Percentiles rank a stretch among this genome's conserved stretches.
phyloP scores from a whole-genome alignment of 768 basidiomycete genomes.

The Tremella yokohamensis region DNA sequence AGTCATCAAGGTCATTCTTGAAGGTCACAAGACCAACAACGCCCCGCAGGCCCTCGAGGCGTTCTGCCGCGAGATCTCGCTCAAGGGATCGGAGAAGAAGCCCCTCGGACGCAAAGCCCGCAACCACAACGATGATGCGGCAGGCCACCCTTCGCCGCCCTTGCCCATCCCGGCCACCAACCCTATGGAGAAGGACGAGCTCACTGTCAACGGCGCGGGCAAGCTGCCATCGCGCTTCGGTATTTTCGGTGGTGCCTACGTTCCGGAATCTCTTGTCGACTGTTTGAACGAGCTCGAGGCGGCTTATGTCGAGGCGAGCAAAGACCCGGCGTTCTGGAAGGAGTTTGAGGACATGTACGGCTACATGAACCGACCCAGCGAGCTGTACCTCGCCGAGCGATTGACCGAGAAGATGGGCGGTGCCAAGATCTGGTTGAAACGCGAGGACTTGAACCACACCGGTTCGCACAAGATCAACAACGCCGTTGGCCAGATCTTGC shows the following conservation, averaged over 20 bases:
- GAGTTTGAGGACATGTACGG: conserved; percentile 82
- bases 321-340: conserved; percentile 85
- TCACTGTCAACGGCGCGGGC: conserved; percentile 30
- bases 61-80: conserved; percentile 70
- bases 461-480: conserved; percentile 99
- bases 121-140: conserved; percentile 27
- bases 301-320: conserved; percentile 79
- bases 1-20: conserved; percentile 74
- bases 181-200: conserved; percentile 28
- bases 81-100: conserved; percentile 49
- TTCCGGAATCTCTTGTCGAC: conserved; percentile 93
- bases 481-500: conserved; percentile 92
- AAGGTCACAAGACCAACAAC: conserved; percentile 54
- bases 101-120: conserved; percentile 3
- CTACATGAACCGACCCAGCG: conserved; percentile 93
- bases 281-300: conserved; percentile 81
- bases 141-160: conserved; percentile 38
- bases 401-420: conserved; percentile 86
- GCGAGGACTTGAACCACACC: conserved; percentile 71
- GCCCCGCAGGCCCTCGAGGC: conserved; percentile 44
- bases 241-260: conserved; percentile 94
- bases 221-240: conserved; percentile 80
- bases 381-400: conserved; percentile 84
- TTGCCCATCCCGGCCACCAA: conserved; percentile 37
- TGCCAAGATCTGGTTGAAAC: conserved; percentile 93